Percentiles rank a stretch among this genome's conserved stretches.
These are phyloP conservation scores for Sporothrix pallida DNA, from an alignment of 2,329 filamentous ascomycete species.

Conservation along the genomic window DNA sequence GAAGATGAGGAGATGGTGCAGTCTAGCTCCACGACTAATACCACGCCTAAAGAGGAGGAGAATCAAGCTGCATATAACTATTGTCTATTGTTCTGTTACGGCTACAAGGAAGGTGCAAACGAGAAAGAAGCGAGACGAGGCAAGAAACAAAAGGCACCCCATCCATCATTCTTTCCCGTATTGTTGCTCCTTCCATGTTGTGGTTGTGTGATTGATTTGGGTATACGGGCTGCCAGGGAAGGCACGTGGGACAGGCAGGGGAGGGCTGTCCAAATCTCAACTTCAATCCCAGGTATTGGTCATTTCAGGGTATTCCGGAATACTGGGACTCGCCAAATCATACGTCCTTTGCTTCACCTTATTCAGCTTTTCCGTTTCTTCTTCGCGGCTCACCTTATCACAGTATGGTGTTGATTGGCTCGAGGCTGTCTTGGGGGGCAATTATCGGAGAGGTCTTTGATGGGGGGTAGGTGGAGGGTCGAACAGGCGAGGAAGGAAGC, in stretches of 20 bases:
- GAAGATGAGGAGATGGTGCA: slow-evolving; percentile 7
- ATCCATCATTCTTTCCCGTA: background rate
- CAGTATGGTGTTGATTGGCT: slow-evolving; percentile 1
- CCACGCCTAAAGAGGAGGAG: background rate
- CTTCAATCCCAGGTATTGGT: background rate
- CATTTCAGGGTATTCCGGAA: no score
- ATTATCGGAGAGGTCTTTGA: slow-evolving; percentile 2
- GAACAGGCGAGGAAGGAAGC: background rate
- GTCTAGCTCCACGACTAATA: slow-evolving; percentile 19
- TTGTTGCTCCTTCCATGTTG: background rate
- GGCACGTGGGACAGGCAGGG: slow-evolving; percentile 1
- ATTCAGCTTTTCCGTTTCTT: background rate
- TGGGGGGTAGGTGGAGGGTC: slow-evolving; percentile 7
- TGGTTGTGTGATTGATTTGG: background rate
- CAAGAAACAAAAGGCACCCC: background rate
- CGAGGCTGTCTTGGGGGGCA: background rate
- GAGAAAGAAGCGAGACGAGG: background rate
- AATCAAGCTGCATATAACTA: background rate
- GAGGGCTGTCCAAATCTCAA: background rate
- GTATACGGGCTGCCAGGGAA: background rate
- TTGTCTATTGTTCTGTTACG: background rate
- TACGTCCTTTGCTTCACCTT: background rate
- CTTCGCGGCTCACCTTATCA: background rate
- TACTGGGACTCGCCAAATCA: background rate
- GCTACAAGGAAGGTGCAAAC: slow-evolving; percentile 2